These are phyloP conservation scores for Adansonia rubrostipa DNA, from an alignment of 441 rosid species.

Conservation along the genomic window DNA sequence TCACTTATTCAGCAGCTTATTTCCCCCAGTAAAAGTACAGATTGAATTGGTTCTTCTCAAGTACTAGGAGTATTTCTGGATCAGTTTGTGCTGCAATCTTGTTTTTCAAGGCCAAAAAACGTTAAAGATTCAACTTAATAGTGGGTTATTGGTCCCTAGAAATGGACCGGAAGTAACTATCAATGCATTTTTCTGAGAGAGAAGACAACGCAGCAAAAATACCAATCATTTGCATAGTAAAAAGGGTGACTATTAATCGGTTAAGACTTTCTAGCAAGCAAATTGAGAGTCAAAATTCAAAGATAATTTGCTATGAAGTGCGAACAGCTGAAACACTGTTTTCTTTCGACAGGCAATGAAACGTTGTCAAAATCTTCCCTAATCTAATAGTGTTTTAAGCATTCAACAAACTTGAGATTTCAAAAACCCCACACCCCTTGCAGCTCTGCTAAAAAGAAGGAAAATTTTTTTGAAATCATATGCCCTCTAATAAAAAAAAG, in stretches of 20 bases:
- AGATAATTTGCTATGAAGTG: not conserved
- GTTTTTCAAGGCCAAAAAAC: not conserved
- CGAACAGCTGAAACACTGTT: not conserved
- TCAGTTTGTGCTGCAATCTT: not conserved
- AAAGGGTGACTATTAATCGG: not conserved
- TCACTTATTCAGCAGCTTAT: not conserved
- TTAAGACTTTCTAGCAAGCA: too few relatives aligned
- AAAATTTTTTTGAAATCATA: not conserved
- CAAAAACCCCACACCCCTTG: not conserved
- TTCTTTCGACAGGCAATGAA: not conserved
- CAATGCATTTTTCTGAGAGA: not conserved
- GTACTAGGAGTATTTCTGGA: too few relatives aligned
- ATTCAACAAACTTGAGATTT: too few relatives aligned
- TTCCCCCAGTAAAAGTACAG: conserved; percentile 5
- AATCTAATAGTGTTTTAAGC: too few relatives aligned
- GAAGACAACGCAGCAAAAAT: not conserved
- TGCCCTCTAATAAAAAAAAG: too few relatives aligned
- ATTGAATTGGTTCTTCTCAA: not conserved
- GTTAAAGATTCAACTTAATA: not conserved
- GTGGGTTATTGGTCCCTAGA: not conserved
- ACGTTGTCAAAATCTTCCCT: not conserved
- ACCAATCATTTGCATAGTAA: not conserved
- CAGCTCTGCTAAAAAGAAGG: not conserved
- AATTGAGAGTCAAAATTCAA: too few relatives aligned
- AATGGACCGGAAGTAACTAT: not conserved